Evolutionary conservation across 2,329 filamentous ascomycete genomes (phyloP).

Genomic region (Passalora sequoiae): DNA sequence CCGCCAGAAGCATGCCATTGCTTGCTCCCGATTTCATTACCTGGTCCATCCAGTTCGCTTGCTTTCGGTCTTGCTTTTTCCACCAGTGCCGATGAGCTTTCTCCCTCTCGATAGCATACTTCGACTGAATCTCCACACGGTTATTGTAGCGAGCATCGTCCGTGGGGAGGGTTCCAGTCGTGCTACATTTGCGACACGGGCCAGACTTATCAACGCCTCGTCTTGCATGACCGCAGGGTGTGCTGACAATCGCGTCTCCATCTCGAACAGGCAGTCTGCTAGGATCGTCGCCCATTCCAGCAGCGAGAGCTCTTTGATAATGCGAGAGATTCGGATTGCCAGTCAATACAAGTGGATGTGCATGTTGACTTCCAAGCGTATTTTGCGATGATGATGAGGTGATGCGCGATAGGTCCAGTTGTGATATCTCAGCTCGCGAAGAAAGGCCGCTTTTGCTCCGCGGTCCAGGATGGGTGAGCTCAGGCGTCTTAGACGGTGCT

Average conservation of each 20-base stretch:
- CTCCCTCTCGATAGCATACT: conserved; percentile 11
- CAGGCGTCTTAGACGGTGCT: conserved; percentile 2
- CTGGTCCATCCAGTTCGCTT: conserved; percentile 41
- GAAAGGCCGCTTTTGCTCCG: conserved; percentile 11
- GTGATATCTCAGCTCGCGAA: background rate
- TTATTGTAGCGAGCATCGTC: conserved; percentile 21
- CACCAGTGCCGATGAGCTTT: conserved; percentile 27
- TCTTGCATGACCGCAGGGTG: conserved; percentile 20
- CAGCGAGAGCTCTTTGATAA: conserved; percentile 4
- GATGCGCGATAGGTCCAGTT: background rate
- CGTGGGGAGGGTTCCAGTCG: conserved; percentile 19
- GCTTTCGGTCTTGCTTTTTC: conserved; percentile 30
- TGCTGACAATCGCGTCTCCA: background rate
- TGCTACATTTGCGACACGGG: conserved; percentile 15
- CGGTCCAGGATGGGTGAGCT: background rate
- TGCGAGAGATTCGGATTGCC: conserved; percentile 6
- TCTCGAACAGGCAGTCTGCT: background rate
- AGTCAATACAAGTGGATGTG: conserved; percentile 1
- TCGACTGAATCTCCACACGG: conserved; percentile 18
- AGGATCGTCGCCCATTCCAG: conserved; percentile 4
- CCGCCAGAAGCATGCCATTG: conserved; percentile 36
- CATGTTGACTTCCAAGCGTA: too few species aligned
- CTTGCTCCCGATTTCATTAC: conserved; percentile 39
- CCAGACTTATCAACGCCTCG: conserved; percentile 16
- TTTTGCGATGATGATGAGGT: background rate